These are phyloP conservation scores for Aureobasidium vineae DNA, from an alignment of 2,329 filamentous ascomycete genomes.

Conservation along the genomic window DNA sequence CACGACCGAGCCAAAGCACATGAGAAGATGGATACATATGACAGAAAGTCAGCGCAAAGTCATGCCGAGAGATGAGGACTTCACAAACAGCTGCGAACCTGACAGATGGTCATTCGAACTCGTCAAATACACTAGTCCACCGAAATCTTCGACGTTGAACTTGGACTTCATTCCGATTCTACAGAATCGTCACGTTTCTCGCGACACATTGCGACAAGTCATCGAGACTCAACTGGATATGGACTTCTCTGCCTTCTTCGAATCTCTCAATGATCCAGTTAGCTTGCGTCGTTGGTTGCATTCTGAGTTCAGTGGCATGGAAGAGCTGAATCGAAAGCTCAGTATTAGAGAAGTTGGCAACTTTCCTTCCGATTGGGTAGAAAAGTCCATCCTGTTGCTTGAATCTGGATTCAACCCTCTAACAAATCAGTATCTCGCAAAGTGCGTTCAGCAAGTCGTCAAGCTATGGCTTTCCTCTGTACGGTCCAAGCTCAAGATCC, in stretches of 20 bases:
- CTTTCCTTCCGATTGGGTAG: conserved; percentile 52
- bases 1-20: conserved; percentile 43
- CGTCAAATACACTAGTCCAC: conserved; percentile 48
- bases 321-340: conserved; percentile 37
- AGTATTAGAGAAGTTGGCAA: conserved; percentile 48
- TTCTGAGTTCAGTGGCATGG: conserved; percentile 45
- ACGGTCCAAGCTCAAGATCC: conserved; percentile 27
- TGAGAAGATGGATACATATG: conserved; percentile 62
- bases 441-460: conserved; percentile 49
- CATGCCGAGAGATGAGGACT: conserved; percentile 48
- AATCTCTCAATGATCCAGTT: conserved; percentile 52
- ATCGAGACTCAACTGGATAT: conserved; percentile 52
- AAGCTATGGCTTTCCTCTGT: conserved; percentile 55
- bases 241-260: conserved; percentile 55
- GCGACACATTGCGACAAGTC: conserved; percentile 48
- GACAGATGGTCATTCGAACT: conserved; percentile 66
- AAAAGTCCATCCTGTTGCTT: conserved; percentile 56
- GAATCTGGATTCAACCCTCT: conserved; percentile 41
- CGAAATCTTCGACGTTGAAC: conserved; percentile 59
- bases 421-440: conserved; percentile 30
- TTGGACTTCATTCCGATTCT: conserved; percentile 68
- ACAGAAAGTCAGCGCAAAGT: conserved; percentile 68
- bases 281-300: conserved; percentile 57
- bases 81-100: conserved; percentile 45
- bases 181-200: conserved; percentile 56